Evolutionary conservation across 2,329 filamentous ascomycete species (phyloP).

Genomic region (Hypoxylon sp.): DNA sequence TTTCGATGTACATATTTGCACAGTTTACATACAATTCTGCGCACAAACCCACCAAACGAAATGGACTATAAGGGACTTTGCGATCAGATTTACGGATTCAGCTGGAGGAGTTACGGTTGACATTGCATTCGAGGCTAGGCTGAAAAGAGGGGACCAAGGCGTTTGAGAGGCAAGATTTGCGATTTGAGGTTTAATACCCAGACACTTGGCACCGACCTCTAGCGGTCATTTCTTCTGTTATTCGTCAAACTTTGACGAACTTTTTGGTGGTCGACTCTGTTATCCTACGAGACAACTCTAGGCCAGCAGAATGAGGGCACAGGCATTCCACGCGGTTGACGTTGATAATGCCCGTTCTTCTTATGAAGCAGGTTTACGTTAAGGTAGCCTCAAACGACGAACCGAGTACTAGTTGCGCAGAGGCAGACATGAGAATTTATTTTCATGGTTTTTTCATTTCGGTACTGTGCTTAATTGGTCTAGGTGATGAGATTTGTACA

Average conservation of each 20-base stretch:
- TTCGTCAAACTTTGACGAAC: slow-evolving; percentile 26
- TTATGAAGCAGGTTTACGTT: slow-evolving; percentile 30
- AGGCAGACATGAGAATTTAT: slow-evolving; percentile 23
- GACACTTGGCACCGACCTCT: slow-evolving; percentile 34
- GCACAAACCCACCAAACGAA: slow-evolving; percentile 34
- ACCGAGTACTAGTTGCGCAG: slow-evolving; percentile 28
- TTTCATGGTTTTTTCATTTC: slow-evolving; percentile 16
- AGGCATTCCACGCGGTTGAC: slow-evolving; percentile 24
- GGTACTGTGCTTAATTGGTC: background rate
- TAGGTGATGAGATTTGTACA: slow-evolving; percentile 9
- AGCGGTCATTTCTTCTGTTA: slow-evolving; percentile 42
- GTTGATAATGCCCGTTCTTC: slow-evolving; percentile 30
- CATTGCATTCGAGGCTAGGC: slow-evolving; percentile 36
- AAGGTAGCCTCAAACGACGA: slow-evolving; percentile 29
- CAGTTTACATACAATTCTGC: slow-evolving; percentile 41
- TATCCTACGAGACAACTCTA: slow-evolving; percentile 34
- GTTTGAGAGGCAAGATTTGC: slow-evolving; percentile 45
- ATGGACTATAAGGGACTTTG: slow-evolving; percentile 22
- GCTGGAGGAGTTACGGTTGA: slow-evolving; percentile 41
- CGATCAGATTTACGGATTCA: slow-evolving; percentile 39
- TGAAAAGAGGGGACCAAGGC: slow-evolving; percentile 40
- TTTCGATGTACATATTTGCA: slow-evolving; percentile 56
- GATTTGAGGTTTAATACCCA: slow-evolving; percentile 44
- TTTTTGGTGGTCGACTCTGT: slow-evolving; percentile 5
- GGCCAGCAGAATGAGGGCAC: slow-evolving; percentile 14